These are phyloP conservation scores for Pseudonitzschia multiseries DNA, from an alignment of 108 stramenopile species.

Conservation along the genomic window DNA sequence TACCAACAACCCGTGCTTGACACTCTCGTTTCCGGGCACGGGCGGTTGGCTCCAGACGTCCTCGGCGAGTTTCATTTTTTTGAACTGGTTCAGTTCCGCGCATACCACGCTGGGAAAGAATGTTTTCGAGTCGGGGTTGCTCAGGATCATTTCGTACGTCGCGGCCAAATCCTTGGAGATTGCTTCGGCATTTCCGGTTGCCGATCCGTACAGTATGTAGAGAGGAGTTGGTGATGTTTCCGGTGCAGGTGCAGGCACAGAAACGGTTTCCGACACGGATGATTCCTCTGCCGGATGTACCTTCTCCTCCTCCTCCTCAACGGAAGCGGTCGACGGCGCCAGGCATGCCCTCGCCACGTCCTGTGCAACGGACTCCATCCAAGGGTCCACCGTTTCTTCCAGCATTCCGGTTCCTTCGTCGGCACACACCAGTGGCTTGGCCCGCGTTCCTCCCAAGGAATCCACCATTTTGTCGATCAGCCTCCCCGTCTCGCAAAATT, in stretches of 20 bases:
- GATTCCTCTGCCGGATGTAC: constrained; percentile 3
- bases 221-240: constrained; percentile 50
- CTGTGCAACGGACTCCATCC: constrained; percentile 49
- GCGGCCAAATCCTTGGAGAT: constrained; percentile 76
- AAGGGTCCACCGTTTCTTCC: constrained; percentile 85
- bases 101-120: constrained; percentile 64
- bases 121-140: constrained; percentile 39
- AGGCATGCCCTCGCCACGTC: constrained; percentile 50
- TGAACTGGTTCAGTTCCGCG: constrained; percentile 64
- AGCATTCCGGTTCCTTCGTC: constrained; percentile 90
- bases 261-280: constrained; percentile 2
- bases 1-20: constrained; percentile 66
- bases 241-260: not conserved
- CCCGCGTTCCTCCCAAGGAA: constrained; percentile 67
- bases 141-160: constrained; percentile 44
- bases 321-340: not conserved
- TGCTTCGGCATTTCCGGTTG: constrained; percentile 78
- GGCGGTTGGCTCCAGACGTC: constrained; percentile 44
- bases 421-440: constrained; percentile 63
- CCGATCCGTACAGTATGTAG: constrained; percentile 72
- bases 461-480: constrained; percentile 59
- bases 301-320: not conserved
- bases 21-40: constrained; percentile 11
- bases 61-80: constrained; percentile 46
- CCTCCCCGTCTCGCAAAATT: constrained; percentile 82